phyloP scores from a whole-genome alignment of 2,329 filamentous ascomycete genomes.

The Arthrobotrys conoides region DNA sequence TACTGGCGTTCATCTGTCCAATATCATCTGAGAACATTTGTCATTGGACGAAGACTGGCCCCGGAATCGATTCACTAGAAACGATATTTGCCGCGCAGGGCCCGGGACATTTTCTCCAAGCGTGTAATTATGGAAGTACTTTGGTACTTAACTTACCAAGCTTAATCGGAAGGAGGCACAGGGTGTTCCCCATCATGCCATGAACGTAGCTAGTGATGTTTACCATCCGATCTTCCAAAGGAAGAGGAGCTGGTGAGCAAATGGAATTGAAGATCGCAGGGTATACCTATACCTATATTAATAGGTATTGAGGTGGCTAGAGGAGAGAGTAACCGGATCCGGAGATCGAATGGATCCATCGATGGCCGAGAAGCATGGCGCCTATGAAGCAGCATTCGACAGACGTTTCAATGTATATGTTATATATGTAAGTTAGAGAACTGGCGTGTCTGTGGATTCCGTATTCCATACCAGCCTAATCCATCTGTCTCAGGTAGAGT shows the following conservation, averaged over 20 bases:
- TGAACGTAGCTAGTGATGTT: slow-evolving; percentile 9
- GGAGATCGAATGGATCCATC: slow-evolving; percentile 22
- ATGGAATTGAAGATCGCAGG: slow-evolving; percentile 41
- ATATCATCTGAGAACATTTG: slow-evolving; percentile 38
- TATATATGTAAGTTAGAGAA: too few species aligned
- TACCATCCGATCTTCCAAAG: slow-evolving; percentile 17
- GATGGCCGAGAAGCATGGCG: slow-evolving; percentile 12
- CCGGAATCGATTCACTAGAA: slow-evolving; percentile 23
- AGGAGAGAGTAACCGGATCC: slow-evolving; percentile 34
- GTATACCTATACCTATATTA: too few species aligned
- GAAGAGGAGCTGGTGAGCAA: slow-evolving; percentile 45
- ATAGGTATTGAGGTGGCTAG: slow-evolving; percentile 8
- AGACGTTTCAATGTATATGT: neutral
- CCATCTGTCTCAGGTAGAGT: slow-evolving; percentile 49
- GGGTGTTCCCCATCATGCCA: slow-evolving; percentile 23
- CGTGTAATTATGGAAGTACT: neutral
- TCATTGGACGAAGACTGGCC: slow-evolving; percentile 31
- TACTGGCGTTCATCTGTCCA: slow-evolving; percentile 41
- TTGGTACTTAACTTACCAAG: slow-evolving; percentile 17
- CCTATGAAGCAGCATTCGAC: slow-evolving; percentile 5
- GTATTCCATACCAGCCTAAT: slow-evolving; percentile 45
- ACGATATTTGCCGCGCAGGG: slow-evolving; percentile 55
- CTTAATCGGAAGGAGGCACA: slow-evolving; percentile 53
- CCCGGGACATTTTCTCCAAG: slow-evolving; percentile 1
- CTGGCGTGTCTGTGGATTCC: neutral